Conservation (phyloP, 2,329 filamentous ascomycete genomes). For the Metarhizium rileyi region DNA sequence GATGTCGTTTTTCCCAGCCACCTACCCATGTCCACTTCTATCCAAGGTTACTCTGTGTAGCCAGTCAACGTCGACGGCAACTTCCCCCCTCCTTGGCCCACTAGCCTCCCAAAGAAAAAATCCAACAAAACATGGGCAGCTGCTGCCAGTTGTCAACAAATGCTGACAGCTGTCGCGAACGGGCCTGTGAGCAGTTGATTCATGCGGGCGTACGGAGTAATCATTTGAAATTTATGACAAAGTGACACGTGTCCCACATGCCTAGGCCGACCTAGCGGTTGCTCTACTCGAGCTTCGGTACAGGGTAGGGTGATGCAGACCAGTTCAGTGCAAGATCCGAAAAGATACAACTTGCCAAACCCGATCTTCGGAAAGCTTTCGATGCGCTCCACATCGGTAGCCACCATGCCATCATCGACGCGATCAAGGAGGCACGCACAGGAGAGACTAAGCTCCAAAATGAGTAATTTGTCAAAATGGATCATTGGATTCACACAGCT, state of each 20-base stretch:
- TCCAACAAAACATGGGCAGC: too few species aligned
- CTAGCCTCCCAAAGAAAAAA: too few species aligned
- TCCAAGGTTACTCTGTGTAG: neutral
- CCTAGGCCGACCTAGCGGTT: too few species aligned
- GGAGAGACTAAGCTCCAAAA: neutral
- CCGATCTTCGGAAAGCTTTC: conserved; percentile 22
- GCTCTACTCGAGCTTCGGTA: neutral
- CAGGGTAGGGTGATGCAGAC: neutral
- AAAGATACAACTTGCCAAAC: neutral
- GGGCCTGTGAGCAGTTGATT: neutral
- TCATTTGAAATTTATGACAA: too few species aligned
- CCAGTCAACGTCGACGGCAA: neutral
- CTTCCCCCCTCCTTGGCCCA: too few species aligned
- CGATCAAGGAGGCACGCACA: neutral
- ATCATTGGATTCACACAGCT: neutral
- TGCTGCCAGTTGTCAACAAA: neutral
- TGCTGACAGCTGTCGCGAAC: neutral
- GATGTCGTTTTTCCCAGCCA: neutral
- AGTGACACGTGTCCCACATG: too few species aligned
- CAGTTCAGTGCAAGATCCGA: neutral
- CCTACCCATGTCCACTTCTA: neutral
- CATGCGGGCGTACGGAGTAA: neutral
- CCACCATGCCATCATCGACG: conserved; percentile 16
- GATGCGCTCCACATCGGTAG: conserved; percentile 22
- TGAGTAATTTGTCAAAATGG: neutral